Evolutionary conservation across 2,329 filamentous ascomycete genomes (phyloP), one percentile per base, ranked within the genome.

Genomic region (Diaporthe helianthi): DNA sequence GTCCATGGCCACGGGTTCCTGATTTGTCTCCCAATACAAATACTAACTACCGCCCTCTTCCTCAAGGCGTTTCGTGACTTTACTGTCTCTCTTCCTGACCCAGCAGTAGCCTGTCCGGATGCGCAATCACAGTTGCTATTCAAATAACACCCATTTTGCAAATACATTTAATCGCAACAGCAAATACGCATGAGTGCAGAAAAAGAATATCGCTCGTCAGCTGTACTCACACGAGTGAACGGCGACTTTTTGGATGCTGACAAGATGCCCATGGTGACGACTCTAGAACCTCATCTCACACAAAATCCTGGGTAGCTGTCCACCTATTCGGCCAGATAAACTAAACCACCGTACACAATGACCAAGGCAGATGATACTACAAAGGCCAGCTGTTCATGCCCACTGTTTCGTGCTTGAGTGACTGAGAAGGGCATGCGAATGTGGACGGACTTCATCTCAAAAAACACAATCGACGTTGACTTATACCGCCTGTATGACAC

Each of bases 121-220:
- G 8, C 19, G 54, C 24, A n/a, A 15, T 41, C 17, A 26, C 17
- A n/a, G 3, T 24, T 58, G n/a, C n/a, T 24, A 47, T 47, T 24
- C 5, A 4, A 24, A 22, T 17, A 36, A 24, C 52, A 54, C 13
- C 4, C 4, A 13, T 58, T 6, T 13, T 29, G 17, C 19, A 7
- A 7, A 26, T 24, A 1, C 0, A 13, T 9, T 19, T 29, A 2
- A n/a, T n/a, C 3, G 3, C 7, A 7, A 15, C 2, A 29, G 4
- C 7, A 5, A 17, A 19, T 1, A 2, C 3, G 5, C 19, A 13
- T 26, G 22, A 41, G 13, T 22, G 9, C 7, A 26, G 4, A 7
- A 2, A 22, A 7, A 4, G 2, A 17, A 19, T 38, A 4, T 58
- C 12, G 19, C 33, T 1, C n/a, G 19, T 41, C n/a, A 24, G 22